These are phyloP conservation scores for Diatrype stigma DNA, from an alignment of 2,329 filamentous ascomycete species.

Conservation along the genomic window DNA sequence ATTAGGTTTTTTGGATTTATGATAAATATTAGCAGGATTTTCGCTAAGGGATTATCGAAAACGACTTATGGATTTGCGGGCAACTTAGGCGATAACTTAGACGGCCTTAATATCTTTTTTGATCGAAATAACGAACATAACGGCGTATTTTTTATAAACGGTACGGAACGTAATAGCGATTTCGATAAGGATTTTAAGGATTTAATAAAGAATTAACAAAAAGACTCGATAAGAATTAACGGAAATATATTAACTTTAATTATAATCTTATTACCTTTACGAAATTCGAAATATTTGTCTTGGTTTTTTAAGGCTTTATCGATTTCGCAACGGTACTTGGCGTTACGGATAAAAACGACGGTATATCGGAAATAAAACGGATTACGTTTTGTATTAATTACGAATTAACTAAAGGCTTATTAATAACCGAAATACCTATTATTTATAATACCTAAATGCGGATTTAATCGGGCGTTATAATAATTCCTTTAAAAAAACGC, in stretches of 20 bases:
- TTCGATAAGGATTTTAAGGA: background rate
- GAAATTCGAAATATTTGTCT: background rate
- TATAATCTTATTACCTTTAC: background rate
- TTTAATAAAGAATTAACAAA: background rate
- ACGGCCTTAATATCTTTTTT: too few species aligned
- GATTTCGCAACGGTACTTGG: background rate
- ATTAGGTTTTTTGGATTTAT: too few species aligned
- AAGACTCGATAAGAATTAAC: background rate
- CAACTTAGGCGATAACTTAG: too few species aligned
- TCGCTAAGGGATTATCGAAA: too few species aligned
- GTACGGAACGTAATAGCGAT: background rate
- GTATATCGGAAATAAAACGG: background rate
- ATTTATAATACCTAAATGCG: too few species aligned
- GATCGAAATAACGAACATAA: too few species aligned
- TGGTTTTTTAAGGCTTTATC: background rate
- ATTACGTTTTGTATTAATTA: background rate
- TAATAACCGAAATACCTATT: too few species aligned
- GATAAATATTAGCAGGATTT: too few species aligned
- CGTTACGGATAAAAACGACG: background rate
- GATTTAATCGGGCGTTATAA: background rate
- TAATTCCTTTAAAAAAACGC: background rate
- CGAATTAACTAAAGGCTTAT: background rate
- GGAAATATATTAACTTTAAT: background rate
- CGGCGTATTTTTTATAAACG: too few species aligned
- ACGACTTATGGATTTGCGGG: too few species aligned